Conservation (phyloP, 2,329 filamentous ascomycete genomes). For the Aspergillus hiratsukae region DNA sequence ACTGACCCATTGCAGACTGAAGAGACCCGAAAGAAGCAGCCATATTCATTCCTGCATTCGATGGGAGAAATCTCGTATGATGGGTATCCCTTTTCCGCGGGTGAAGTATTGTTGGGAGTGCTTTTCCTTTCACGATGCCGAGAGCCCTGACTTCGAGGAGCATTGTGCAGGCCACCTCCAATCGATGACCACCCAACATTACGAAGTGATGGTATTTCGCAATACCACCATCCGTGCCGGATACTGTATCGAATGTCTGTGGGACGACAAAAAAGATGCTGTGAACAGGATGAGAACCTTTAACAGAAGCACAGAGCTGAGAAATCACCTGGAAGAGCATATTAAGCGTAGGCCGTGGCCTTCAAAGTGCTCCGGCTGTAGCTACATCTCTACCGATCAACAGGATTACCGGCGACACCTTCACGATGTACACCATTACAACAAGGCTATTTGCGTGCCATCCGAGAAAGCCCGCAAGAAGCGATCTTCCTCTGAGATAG, state of each 20-base stretch:
- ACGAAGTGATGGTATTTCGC: not conserved
- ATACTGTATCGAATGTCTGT: not conserved
- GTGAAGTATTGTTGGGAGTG: not conserved
- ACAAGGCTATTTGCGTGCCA: not conserved
- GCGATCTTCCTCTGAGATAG: not conserved
- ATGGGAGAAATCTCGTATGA: too few relatives aligned
- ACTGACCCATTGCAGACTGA: not conserved
- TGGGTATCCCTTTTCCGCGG: not conserved
- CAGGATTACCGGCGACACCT: not conserved
- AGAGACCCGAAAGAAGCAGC: not conserved
- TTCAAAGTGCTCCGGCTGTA: not conserved
- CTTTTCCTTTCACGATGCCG: not conserved
- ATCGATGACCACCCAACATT: not conserved
- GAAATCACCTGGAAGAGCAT: not conserved
- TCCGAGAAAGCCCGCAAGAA: not conserved
- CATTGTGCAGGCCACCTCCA: not conserved
- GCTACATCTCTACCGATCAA: not conserved
- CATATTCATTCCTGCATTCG: not conserved
- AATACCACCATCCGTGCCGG: not conserved
- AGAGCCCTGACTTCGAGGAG: not conserved
- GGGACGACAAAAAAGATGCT: not conserved
- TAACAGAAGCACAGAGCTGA: not conserved
- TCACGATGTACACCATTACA: not conserved
- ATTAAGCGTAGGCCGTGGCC: not conserved
- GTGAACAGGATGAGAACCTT: not conserved